Conservation (phyloP, 2,329 filamentous ascomycete genomes). For the Epichloe hybrida region DNA sequence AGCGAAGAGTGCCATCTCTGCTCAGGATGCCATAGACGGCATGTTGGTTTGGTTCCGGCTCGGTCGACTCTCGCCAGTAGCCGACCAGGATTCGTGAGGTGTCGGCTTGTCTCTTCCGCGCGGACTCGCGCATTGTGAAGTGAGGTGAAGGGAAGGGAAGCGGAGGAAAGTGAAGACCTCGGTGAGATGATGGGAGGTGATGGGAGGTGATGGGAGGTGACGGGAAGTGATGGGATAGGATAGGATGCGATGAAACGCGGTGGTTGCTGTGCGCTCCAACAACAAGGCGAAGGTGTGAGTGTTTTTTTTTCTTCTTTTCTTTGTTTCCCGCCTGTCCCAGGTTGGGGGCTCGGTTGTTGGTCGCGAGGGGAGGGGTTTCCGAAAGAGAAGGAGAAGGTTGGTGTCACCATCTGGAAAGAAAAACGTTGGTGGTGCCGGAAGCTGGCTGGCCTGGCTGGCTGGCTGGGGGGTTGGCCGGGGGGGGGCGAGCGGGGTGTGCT, state of each 20-base stretch:
- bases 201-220: no score
- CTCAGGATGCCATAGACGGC: slow-evolving; percentile 2
- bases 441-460: neutral
- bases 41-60: slow-evolving; percentile 1
- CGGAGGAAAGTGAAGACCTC: neutral
- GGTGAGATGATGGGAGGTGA: no score
- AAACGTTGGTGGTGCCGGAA: neutral
- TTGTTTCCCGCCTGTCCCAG: neutral
- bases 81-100: neutral
- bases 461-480: no score
- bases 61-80: slow-evolving; percentile 1
- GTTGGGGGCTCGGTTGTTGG: neutral
- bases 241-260: neutral
- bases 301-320: neutral
- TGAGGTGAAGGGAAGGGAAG: neutral
- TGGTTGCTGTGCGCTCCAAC: neutral
- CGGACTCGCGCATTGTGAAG: neutral
- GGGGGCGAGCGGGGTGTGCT: neutral
- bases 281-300: neutral
- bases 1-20: neutral
- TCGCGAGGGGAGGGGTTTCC: neutral
- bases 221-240: no score
- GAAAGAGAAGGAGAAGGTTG: neutral
- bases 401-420: slow-evolving; percentile 1
- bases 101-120: neutral